Percentiles rank a stretch among this genome's conserved stretches.
Conservation (phyloP, 192 early-diverging fungal species). For the Geranomyces michiganensis region DNA sequence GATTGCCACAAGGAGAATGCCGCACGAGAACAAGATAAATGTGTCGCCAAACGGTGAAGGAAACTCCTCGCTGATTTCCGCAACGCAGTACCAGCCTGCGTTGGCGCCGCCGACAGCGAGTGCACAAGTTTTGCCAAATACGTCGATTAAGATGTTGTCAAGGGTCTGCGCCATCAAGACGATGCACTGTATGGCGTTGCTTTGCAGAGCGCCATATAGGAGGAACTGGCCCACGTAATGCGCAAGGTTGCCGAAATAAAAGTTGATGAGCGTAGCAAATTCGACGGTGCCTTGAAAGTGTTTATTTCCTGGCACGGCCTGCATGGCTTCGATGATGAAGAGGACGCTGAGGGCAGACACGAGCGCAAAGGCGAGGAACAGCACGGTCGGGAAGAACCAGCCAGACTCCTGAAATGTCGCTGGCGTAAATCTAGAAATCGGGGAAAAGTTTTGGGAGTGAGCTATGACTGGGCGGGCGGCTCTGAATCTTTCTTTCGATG, state of each 20-base stretch:
- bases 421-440: conserved; percentile 33
- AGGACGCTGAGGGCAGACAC: conserved; percentile 52
- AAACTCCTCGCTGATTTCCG: conserved; percentile 12
- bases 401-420: conserved; percentile 48
- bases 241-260: conserved; percentile 52
- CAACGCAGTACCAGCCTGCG: conserved; percentile 43
- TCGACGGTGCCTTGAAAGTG: conserved; percentile 63
- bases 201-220: conserved; percentile 54
- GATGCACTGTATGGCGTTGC: conserved; percentile 51
- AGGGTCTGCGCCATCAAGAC: conserved; percentile 54
- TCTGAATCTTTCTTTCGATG: neutral
- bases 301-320: conserved; percentile 61
- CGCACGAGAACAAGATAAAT: conserved; percentile 50
- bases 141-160: conserved; percentile 55
- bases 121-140: conserved; percentile 59
- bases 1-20: conserved; percentile 46
- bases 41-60: conserved; percentile 51
- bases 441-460: neutral
- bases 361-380: conserved; percentile 45
- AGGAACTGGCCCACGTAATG: conserved; percentile 52
- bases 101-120: conserved; percentile 27
- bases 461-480: neutral
- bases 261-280: conserved; percentile 62
- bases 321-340: conserved; percentile 65
- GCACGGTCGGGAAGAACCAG: conserved; percentile 38